Evolutionary conservation across 2,329 filamentous ascomycete genomes (phyloP), one percentile per base, ranked within the genome.

Genomic region (Colletotrichum destructivum): DNA sequence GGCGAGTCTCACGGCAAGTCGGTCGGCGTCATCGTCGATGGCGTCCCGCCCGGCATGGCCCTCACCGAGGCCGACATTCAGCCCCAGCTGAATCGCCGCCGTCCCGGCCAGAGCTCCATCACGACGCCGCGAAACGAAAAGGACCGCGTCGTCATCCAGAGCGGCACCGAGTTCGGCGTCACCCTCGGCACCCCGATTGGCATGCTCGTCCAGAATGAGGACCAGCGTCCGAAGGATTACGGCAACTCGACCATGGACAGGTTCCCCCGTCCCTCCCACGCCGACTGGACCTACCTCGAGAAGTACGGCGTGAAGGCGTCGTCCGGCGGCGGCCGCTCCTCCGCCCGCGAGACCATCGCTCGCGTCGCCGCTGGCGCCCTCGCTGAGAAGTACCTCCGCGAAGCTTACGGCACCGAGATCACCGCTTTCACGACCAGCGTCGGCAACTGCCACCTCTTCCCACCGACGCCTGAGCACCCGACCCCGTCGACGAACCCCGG

Each of bases 271-370:
- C 96, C 96, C 46, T 94, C 91, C 80, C 96, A 98, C 84, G 96
- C 96, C 72, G 96, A 98, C 84, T 98, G 93, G 90, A 98, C 96
- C 72, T 98, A 98, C 84, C 88, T 98, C 73, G 94, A 98, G 82
- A 98, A 98, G 85, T 99, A 99, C 82, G 96, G 96, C 69, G 91
- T 97, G 76, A 97, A 97, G 86, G 95, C 96, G 47, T 94, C 91
- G 81, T 70, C 69, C 73, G 96, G 96, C 70, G 96, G 96, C 76
- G 96, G 96, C 65, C 89, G 96, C 74, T 95, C 93, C 81, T 95
- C 92, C 81, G 96, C 96, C n/a, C 88, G 96, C 75, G 96, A 98
- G 88, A 98, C 96, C 13, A 98, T 98, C 79, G 94, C 93, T 74
- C 90, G 96, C 76, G 96, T 98, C 26, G 95, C 96, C 62, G 95